phyloP scores from a whole-genome alignment of 257 asterid species.

The Nicotiana attenuata region DNA sequence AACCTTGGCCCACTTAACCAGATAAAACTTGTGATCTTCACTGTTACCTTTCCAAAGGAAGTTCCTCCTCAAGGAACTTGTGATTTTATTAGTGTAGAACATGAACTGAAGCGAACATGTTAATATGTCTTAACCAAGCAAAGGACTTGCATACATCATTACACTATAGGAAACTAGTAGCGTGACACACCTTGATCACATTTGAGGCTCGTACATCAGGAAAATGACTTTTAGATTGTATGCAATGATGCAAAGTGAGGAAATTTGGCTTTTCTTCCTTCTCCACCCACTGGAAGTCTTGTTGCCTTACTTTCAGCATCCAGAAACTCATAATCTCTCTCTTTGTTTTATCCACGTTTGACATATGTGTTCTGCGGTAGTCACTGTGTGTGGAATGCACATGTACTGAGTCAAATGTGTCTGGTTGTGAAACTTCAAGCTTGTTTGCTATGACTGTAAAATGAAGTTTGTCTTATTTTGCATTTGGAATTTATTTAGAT shows the following conservation, averaged over 20 bases:
- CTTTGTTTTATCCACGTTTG: background rate
- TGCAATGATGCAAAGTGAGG: background rate
- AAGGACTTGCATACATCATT: background rate
- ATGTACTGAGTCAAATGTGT: background rate
- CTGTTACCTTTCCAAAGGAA: too few relatives aligned
- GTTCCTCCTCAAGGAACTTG: background rate
- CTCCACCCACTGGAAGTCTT: background rate
- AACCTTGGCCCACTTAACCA: too few relatives aligned
- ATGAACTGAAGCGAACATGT: background rate
- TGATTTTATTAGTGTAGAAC: background rate
- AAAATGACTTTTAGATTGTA: background rate
- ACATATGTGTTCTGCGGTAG: background rate
- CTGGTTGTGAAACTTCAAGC: background rate
- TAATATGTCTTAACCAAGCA: background rate
- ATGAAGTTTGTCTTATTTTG: background rate
- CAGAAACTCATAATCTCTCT: background rate
- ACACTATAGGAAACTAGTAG: background rate
- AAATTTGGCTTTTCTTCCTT: background rate
- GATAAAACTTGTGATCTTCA: too few relatives aligned
- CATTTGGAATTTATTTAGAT: background rate
- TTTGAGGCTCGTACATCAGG: background rate
- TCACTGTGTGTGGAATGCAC: background rate
- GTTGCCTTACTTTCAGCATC: background rate
- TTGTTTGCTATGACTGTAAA: background rate
- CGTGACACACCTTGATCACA: background rate